Evolutionary conservation across 148 eudicot species (phyloP).

Genomic region (Limonium bicolor): DNA sequence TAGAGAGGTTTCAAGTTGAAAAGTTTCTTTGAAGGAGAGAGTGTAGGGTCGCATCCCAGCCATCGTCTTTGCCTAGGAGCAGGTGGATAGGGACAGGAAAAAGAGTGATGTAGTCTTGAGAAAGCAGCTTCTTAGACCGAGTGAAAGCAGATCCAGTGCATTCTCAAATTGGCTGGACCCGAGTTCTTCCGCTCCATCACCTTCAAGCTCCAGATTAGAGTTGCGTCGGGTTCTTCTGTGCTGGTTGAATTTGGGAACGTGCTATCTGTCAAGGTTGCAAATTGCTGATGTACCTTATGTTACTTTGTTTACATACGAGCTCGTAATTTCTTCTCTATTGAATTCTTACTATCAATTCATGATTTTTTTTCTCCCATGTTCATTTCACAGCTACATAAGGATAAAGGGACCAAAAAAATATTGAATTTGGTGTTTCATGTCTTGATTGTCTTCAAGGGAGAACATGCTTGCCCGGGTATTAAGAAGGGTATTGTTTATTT

Average conservation of each 20-base stretch:
- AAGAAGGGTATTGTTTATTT: no score
- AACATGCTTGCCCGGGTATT: slow-evolving; percentile 57
- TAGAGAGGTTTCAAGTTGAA: slow-evolving; percentile 42
- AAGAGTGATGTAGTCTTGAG: slow-evolving; percentile 18
- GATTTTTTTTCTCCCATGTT: slow-evolving; percentile 3
- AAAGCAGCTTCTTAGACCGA: slow-evolving; percentile 62
- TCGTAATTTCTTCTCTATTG: not conserved
- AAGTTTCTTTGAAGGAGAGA: slow-evolving; percentile 49
- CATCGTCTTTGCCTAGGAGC: slow-evolving; percentile 38
- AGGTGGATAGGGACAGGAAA: no score
- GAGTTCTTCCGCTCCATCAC: slow-evolving; percentile 68
- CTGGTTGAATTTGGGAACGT: slow-evolving; percentile 50
- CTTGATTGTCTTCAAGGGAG: slow-evolving; percentile 73
- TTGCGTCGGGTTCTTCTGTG: slow-evolving; percentile 73
- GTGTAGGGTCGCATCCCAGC: slow-evolving; percentile 85
- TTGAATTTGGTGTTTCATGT: slow-evolving; percentile 84
- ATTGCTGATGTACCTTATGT: no score
- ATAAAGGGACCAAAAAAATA: slow-evolving; percentile 48
- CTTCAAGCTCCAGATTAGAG: slow-evolving; percentile 66
- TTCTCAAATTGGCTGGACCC: slow-evolving; percentile 33
- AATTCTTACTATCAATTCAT: not conserved
- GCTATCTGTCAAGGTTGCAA: slow-evolving; percentile 71
- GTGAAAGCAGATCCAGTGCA: slow-evolving; percentile 62
- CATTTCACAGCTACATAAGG: slow-evolving; percentile 44
- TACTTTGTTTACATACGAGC: slow-evolving; percentile 1